These are phyloP conservation scores for Rutstroemia sp. DNA, from an alignment of 2,329 filamentous ascomycete species.

Conservation along the genomic window DNA sequence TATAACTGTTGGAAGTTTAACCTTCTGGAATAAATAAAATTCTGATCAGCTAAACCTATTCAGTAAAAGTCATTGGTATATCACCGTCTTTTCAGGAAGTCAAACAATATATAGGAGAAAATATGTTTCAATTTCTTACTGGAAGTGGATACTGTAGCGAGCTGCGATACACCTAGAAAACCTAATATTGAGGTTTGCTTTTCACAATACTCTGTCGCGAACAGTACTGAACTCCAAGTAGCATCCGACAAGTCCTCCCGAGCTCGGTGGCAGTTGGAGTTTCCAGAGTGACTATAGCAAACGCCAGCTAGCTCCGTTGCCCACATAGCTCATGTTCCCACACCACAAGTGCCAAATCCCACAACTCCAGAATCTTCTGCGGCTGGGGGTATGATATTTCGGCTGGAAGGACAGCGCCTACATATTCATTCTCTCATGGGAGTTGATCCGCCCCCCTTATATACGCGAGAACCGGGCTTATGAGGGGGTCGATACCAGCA, in stretches of 20 bases:
- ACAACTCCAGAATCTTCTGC: neutral
- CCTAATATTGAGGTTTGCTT: too few species aligned
- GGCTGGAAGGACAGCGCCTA: neutral
- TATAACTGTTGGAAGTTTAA: too few species aligned
- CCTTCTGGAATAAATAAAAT: too few species aligned
- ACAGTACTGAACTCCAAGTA: neutral
- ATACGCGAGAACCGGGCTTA: neutral
- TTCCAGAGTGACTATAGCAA: neutral
- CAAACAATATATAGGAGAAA: too few species aligned
- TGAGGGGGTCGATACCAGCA: neutral
- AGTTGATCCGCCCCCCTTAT: neutral
- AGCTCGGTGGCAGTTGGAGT: constrained; percentile 1
- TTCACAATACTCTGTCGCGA: too few species aligned
- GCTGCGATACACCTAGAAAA: too few species aligned
- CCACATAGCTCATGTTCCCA: neutral
- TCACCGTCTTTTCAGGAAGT: too few species aligned
- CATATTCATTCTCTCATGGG: neutral
- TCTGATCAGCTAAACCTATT: too few species aligned
- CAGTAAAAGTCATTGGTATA: too few species aligned
- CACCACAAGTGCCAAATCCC: neutral
- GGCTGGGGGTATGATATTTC: neutral
- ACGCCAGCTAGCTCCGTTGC: neutral
- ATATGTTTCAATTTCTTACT: too few species aligned
- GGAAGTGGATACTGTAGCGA: too few species aligned
- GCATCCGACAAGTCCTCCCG: neutral